Evolutionary conservation across 2,329 filamentous ascomycete species (phyloP).

Genomic region (Penicillium verrucosum): DNA sequence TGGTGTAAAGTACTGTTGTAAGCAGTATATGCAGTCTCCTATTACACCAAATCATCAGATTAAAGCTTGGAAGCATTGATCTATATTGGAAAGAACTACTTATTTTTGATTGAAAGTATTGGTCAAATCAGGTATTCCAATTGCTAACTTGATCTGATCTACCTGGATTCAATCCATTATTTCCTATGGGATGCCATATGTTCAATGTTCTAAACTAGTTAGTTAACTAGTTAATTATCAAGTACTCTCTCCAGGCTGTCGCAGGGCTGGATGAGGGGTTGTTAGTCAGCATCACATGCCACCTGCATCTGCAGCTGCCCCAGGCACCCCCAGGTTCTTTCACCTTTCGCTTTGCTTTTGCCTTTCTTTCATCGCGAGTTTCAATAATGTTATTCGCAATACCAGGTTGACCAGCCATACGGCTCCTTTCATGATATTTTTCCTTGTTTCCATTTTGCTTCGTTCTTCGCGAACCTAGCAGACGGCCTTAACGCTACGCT

Average conservation of each 20-base stretch:
- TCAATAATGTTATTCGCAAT: constrained; percentile 1
- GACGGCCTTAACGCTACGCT: not conserved
- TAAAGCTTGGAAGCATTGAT: not conserved
- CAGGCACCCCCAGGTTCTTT: not conserved
- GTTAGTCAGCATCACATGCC: constrained; percentile 11
- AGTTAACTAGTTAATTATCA: not conserved
- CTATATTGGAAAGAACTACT: not conserved
- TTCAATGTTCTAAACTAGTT: not conserved
- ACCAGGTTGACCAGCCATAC: not conserved
- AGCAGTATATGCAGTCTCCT: not conserved
- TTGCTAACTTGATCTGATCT: too few relatives aligned
- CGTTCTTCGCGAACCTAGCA: not conserved
- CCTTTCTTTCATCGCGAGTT: not conserved
- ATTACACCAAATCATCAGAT: not conserved
- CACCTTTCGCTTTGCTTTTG: not conserved
- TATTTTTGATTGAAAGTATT: not conserved
- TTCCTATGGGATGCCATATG: not conserved
- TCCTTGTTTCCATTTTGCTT: not conserved
- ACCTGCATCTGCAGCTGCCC: not conserved
- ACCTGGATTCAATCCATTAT: not conserved
- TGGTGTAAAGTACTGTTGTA: not conserved
- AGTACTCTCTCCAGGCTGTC: not conserved
- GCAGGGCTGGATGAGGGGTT: not conserved
- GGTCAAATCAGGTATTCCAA: too few relatives aligned
- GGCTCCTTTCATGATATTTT: not conserved